Evolutionary conservation across 371 early-diverging fungal species (phyloP).

Genomic region (Syncephalastrum monosporum): DNA sequence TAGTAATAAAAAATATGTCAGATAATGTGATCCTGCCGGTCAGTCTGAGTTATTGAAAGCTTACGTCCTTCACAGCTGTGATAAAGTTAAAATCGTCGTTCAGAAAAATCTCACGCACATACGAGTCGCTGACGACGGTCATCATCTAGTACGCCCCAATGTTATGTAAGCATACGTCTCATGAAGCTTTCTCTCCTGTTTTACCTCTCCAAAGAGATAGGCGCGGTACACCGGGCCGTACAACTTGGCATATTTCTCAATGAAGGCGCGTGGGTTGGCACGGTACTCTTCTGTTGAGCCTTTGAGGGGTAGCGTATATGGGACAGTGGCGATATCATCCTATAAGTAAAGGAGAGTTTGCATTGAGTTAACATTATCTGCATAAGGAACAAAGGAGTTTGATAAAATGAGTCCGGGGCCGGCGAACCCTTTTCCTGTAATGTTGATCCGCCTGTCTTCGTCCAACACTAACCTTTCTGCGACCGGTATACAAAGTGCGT

Average conservation of each 20-base stretch:
- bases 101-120: conserved; percentile 20
- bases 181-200: no score
- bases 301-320: conserved; percentile 20
- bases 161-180: no score
- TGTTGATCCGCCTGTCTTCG: no score
- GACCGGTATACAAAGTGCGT: no score
- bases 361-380: no score
- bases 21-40: background rate
- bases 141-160: background rate
- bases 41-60: background rate
- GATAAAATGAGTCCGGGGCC: no score
- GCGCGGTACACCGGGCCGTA: conserved; percentile 28
- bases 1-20: no score
- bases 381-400: no score
- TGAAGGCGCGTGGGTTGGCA: conserved; percentile 18
- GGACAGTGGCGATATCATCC: conserved; percentile 11
- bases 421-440: no score
- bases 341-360: no score
- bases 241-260: conserved; percentile 19
- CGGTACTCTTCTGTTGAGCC: conserved; percentile 26
- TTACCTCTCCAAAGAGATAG: conserved; percentile 29
- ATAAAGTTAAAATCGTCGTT: conserved; percentile 17
- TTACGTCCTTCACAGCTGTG: conserved; percentile 8
- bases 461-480: no score
- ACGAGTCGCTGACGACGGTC: conserved; percentile 12